Conservation (phyloP, 495 filamentous ascomycete genomes). For the Podospora fimiseda region DNA sequence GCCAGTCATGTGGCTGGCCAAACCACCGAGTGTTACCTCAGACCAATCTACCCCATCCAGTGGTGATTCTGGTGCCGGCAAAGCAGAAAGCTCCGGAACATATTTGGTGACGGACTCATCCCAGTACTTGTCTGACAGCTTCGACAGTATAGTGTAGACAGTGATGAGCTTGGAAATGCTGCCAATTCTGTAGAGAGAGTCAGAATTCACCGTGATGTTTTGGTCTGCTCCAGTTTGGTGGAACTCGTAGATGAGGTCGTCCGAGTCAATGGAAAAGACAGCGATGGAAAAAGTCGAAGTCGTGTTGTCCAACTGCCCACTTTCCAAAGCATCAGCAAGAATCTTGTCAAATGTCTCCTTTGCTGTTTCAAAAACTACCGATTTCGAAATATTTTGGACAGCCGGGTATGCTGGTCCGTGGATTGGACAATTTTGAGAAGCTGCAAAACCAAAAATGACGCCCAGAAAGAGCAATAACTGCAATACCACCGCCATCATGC, state of each 20-base stretch:
- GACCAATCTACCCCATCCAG: slow-evolving; percentile 9
- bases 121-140: slow-evolving; percentile 15
- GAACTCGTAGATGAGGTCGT: slow-evolving; percentile 5
- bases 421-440: slow-evolving; percentile 18
- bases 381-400: not conserved
- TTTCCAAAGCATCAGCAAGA: slow-evolving; percentile 1
- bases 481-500: no score
- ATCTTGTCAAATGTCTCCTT: slow-evolving; percentile 7
- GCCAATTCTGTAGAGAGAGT: slow-evolving; percentile 16
- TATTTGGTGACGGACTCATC: slow-evolving; percentile 17
- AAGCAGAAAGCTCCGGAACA: slow-evolving; percentile 14
- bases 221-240: slow-evolving; percentile 1
- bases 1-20: slow-evolving; percentile 12
- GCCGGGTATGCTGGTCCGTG: slow-evolving; percentile 17
- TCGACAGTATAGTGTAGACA: slow-evolving; percentile 16
- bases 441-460: not conserved
- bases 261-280: slow-evolving; percentile 12
- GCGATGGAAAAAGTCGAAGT: slow-evolving; percentile 11
- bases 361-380: not conserved
- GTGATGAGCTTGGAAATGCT: slow-evolving; percentile 20
- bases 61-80: not conserved
- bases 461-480: not conserved
- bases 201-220: slow-evolving; percentile 1
- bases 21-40: slow-evolving; percentile 11
- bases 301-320: not conserved